Percentiles rank a stretch among this genome's conserved stretches.
These are phyloP conservation scores for Butyriboletus loyo DNA, from an alignment of 768 basidiomycete genomes.

Conservation along the genomic window DNA sequence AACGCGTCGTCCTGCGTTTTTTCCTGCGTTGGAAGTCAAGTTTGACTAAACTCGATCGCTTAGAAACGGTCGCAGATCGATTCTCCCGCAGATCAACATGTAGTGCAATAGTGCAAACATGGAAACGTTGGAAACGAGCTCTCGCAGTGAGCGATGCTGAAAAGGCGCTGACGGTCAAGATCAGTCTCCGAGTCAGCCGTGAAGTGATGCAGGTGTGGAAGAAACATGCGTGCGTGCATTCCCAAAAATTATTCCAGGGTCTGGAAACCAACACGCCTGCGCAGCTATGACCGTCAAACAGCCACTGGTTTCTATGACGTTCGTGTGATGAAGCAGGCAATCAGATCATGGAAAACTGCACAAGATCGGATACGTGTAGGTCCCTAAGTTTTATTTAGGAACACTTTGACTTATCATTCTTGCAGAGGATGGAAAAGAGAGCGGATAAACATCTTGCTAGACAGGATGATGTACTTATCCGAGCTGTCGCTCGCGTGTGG, in stretches of 20 bases:
- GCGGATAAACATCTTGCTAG: conserved; percentile 55
- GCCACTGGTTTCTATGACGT: conserved; percentile 45
- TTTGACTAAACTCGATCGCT: conserved; percentile 38
- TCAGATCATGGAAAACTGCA: conserved; percentile 57
- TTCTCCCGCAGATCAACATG: conserved; percentile 40
- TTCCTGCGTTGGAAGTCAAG: conserved; percentile 54
- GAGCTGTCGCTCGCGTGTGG: conserved; percentile 62
- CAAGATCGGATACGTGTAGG: conserved; percentile 50
- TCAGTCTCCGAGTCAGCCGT: conserved; percentile 47
- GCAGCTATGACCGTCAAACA: conserved; percentile 42
- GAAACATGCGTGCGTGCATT: conserved; percentile 45
- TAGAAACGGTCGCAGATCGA: conserved; percentile 51
- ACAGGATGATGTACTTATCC: conserved; percentile 56
- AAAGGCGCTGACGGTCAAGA: conserved; percentile 40
- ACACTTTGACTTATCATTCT: conserved; percentile 9
- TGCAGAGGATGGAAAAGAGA: conserved; percentile 54
- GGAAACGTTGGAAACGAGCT: conserved; percentile 57
- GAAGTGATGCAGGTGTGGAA: conserved; percentile 57
- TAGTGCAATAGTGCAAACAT: conserved; percentile 39
- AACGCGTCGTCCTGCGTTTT: conserved; percentile 41
- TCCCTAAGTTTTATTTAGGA: conserved; percentile 3
- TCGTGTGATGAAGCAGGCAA: conserved; percentile 41
- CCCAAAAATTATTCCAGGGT: background rate
- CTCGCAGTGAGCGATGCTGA: conserved; percentile 45
- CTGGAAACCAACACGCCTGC: conserved; percentile 2